Percentiles rank a stretch among this genome's conserved stretches.
phyloP scores from a whole-genome alignment of 805 yeast genomes.

The Yarrowia osloensis region DNA sequence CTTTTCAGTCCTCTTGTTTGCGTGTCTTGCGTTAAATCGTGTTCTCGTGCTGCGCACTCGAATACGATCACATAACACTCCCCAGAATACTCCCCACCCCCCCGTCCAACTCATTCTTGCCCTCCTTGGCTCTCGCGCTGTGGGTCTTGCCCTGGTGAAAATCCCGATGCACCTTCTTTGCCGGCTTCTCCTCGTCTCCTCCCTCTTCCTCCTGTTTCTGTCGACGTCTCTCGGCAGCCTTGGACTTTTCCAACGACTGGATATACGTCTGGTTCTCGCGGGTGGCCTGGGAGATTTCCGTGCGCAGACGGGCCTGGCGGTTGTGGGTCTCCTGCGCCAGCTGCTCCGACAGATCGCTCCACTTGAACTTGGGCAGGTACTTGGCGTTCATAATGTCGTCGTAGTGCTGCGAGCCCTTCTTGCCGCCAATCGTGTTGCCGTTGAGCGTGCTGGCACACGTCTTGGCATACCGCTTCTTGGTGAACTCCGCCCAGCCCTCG shows the following conservation, averaged over 20 bases:
- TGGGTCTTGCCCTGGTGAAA: constrained; percentile 19
- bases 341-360: constrained; percentile 93
- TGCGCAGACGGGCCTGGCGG: constrained; percentile 80
- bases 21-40: too few relatives aligned
- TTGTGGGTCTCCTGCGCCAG: constrained; percentile 87
- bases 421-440: constrained; percentile 89
- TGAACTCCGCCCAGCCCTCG: constrained; percentile 97
- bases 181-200: background rate
- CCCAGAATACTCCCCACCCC: constrained; percentile 8
- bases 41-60: background rate
- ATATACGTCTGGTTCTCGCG: constrained; percentile 83
- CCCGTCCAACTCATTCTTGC: background rate
- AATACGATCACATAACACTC: background rate
- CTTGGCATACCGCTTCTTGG: constrained; percentile 82
- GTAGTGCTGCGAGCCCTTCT: constrained; percentile 84
- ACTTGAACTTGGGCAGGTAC: constrained; percentile 87
- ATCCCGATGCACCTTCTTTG: constrained; percentile 1
- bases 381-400: constrained; percentile 92
- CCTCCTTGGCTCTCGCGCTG: background rate
- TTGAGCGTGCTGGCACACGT: constrained; percentile 82
- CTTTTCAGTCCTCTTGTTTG: too few relatives aligned
- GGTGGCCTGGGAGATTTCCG: constrained; percentile 87
- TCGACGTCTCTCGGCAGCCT: constrained; percentile 40
- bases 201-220: constrained; percentile 13
- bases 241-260: constrained; percentile 80